Conservation (phyloP, 352 stramenopile species). For the Globisporangium apiculatum region DNA sequence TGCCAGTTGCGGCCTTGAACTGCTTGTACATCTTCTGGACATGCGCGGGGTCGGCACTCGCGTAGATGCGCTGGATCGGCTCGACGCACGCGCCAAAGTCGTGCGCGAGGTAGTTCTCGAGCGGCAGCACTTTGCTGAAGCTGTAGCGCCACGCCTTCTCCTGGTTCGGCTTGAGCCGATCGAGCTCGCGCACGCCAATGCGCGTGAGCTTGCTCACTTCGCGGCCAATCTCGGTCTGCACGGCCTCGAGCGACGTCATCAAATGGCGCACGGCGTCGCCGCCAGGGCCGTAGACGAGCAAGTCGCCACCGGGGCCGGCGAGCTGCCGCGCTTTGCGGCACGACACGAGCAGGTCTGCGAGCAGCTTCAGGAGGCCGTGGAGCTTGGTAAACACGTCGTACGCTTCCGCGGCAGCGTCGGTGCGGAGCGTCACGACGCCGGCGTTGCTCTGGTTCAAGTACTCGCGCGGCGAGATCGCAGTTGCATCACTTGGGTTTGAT, state of each 20-base stretch:
- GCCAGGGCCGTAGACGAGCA: constrained; percentile 79
- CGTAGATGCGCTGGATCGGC: constrained; percentile 84
- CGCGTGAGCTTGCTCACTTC: constrained; percentile 72
- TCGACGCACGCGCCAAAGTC: constrained; percentile 81
- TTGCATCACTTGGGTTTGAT: constrained; percentile 25
- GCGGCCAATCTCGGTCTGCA: constrained; percentile 71
- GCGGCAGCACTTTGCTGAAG: constrained; percentile 76
- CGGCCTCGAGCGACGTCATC: constrained; percentile 77
- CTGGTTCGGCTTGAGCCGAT: constrained; percentile 81
- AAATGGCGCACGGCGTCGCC: constrained; percentile 74
- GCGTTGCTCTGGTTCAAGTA: constrained; percentile 72
- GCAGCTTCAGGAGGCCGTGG: constrained; percentile 71
- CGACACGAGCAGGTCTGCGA: constrained; percentile 76
- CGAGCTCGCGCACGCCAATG: constrained; percentile 73
- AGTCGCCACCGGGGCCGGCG: constrained; percentile 67
- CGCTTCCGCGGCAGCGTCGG: constrained; percentile 44
- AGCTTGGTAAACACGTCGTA: constrained; percentile 73
- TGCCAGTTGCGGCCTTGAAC: constrained; percentile 73
- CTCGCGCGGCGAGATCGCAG: constrained; percentile 44
- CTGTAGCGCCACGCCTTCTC: constrained; percentile 82
- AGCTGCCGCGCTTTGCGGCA: constrained; percentile 78
- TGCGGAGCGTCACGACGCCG: constrained; percentile 58
- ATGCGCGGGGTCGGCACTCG: constrained; percentile 67
- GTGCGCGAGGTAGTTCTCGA: constrained; percentile 78
- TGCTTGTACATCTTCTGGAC: constrained; percentile 86